Conservation (phyloP, 139 green algal genomes). For the Axilococcus clingmanii region DNA sequence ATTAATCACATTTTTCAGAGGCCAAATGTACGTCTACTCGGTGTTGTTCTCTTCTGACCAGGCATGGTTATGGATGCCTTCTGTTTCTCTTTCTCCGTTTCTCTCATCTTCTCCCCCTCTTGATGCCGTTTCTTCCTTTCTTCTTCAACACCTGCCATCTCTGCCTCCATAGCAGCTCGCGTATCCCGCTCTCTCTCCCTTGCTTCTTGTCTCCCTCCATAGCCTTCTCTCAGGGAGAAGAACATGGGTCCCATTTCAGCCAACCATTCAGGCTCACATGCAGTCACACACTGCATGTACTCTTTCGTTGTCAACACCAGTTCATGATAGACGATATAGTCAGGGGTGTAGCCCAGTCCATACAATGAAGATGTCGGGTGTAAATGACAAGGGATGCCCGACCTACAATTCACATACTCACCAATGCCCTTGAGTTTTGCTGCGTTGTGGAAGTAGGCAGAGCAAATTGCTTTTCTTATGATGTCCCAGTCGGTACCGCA, state of each 20-base stretch:
- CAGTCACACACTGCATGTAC: slow-evolving; percentile 97
- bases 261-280: slow-evolving; percentile 95
- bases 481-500: slow-evolving; percentile 85
- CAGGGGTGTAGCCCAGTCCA: slow-evolving; percentile 90
- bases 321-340: slow-evolving; percentile 98
- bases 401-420: slow-evolving; percentile 84
- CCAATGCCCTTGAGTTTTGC: slow-evolving; percentile 91
- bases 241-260: slow-evolving; percentile 97
- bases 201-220: slow-evolving; percentile 68
- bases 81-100: slow-evolving; percentile 31
- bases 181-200: slow-evolving; percentile 34
- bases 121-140: slow-evolving; percentile 10
- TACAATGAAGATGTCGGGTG: slow-evolving; percentile 87
- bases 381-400: slow-evolving; percentile 77
- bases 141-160: slow-evolving; percentile 40
- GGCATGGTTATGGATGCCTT: slow-evolving; percentile 61
- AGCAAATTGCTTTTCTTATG: slow-evolving; percentile 92
- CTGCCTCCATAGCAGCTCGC: slow-evolving; percentile 67
- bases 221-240: slow-evolving; percentile 88
- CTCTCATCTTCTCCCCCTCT: slow-evolving; percentile 8
- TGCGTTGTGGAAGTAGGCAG: slow-evolving; percentile 94
- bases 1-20: slow-evolving; percentile 12
- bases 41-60: slow-evolving; percentile 18
- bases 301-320: slow-evolving; percentile 96
- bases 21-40: slow-evolving; percentile 25